Evolutionary conservation across 2,329 filamentous ascomycete species (phyloP), one percentile per base, ranked within the genome.

Genomic region (Cadophora luteo-olivacea): DNA sequence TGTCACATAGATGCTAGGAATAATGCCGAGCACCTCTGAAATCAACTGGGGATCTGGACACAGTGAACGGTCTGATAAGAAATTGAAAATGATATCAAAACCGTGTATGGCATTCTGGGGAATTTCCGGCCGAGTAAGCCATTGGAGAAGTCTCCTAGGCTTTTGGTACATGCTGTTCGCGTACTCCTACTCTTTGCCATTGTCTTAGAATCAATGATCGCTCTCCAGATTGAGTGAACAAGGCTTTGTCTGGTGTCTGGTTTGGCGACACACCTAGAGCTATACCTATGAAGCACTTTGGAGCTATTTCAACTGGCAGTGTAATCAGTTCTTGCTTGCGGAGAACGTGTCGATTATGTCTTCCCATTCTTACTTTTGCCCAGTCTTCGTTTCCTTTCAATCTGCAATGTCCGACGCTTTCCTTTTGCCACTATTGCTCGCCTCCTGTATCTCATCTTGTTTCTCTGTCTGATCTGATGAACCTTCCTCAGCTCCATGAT

Each of bases 1-100:
- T 78, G 76, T 78, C 74, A 76, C 69, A 75, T 77, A 78, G 71
- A 74, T 73, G 71, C 70, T 68, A 67, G 63, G 51, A 69, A 70
- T 70, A 75, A 74, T 72, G 70, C 73, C 71, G 48, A 72, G 65
- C 55, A 55, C 66, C 68, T 67, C 25, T 57, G 29, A 67, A 69
- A 60, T 64, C 61, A 67, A 64, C 33, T 19, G 45, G 51, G 29
- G 29, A 64, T 48, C 51, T 33, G 33, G 62, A 68, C 33, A 60
- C 33, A 25, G 33, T 60, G 33, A 60, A 60, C n/a, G 22, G 16
- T 25, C 3, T 33, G 22, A 38, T 24, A 33, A 32, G n/a, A 38
- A 14, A 22, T 9, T 58, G 33, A 41, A n/a, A 11, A 38, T 8
- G 55, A 24, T 38, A n/a, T 3, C n/a, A n/a, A 41, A 19, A 19